phyloP scores from a whole-genome alignment of 768 basidiomycete genomes.

The Chalciporus chontae region DNA sequence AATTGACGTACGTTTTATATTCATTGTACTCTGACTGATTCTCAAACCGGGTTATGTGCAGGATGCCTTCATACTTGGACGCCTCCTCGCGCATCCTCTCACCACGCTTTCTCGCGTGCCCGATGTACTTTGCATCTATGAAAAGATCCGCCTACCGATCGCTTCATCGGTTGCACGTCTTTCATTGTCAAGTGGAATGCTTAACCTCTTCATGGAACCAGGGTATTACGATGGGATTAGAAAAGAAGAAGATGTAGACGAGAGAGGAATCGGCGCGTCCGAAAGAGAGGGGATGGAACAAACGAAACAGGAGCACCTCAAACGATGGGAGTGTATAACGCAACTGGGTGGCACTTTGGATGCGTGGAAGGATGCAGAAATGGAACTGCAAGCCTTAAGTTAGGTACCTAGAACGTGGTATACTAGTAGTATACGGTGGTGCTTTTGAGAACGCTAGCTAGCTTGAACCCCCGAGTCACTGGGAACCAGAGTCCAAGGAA shows the following conservation, averaged over 20 bases:
- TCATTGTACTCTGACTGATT: no score
- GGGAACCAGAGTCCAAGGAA: no score
- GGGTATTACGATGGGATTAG: slow-evolving; percentile 23
- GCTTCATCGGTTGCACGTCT: slow-evolving; percentile 9
- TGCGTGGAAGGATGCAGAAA: slow-evolving; percentile 18
- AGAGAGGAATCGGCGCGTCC: slow-evolving; percentile 2
- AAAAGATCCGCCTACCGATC: slow-evolving; percentile 19
- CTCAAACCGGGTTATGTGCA: not conserved
- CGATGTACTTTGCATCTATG: slow-evolving; percentile 15
- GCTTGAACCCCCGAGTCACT: no score
- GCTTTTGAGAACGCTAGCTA: no score
- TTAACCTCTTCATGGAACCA: slow-evolving; percentile 16
- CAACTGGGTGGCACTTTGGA: slow-evolving; percentile 2
- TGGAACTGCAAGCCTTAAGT: slow-evolving; percentile 1
- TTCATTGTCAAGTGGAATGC: slow-evolving; percentile 16
- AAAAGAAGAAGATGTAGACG: slow-evolving; percentile 7
- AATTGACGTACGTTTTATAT: slow-evolving; percentile 15
- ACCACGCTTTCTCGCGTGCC: slow-evolving; percentile 7
- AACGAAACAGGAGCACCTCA: slow-evolving; percentile 8
- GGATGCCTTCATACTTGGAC: slow-evolving; percentile 25
- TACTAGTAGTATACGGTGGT: no score
- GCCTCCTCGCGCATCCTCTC: slow-evolving; percentile 13
- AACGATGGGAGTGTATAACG: slow-evolving; percentile 18
- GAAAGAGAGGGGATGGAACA: slow-evolving; percentile 18
- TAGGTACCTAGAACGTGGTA: no score